A percentile compares a stretch with the other conserved stretches of the same genome.
Evolutionary conservation across 352 stramenopile species (phyloP).

Genomic region (Phytophthora hybrid): DNA sequence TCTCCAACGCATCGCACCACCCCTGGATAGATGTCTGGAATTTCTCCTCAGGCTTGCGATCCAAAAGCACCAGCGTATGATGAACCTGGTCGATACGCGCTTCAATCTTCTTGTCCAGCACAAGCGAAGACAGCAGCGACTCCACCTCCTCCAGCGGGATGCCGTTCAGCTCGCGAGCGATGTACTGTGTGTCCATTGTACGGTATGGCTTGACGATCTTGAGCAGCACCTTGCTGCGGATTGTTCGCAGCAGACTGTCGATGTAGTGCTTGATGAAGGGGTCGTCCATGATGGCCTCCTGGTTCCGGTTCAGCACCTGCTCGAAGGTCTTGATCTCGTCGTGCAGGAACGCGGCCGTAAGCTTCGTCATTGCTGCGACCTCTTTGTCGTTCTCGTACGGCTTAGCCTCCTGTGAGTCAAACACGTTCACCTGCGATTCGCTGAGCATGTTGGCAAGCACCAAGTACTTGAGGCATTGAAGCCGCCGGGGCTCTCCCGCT

Average conservation of each 20-base stretch:
- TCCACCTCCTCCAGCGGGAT: constrained; percentile 94
- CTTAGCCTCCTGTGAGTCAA: constrained; percentile 94
- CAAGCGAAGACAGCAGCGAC: constrained; percentile 91
- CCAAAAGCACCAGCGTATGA: constrained; percentile 78
- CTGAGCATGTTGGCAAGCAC: constrained; percentile 96
- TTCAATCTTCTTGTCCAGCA: constrained; percentile 94
- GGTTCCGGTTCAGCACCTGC: constrained; percentile 87
- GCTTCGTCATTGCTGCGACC: constrained; percentile 96
- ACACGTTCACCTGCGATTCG: constrained; percentile 95
- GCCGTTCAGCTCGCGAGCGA: constrained; percentile 93
- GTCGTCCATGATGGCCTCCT: constrained; percentile 93
- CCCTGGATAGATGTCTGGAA: constrained; percentile 70
- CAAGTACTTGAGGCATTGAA: constrained; percentile 96
- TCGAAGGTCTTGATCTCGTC: constrained; percentile 97
- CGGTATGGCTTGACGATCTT: constrained; percentile 95
- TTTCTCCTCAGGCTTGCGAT: constrained; percentile 73
- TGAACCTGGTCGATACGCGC: constrained; percentile 93
- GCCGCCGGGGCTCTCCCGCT: constrained; percentile 90
- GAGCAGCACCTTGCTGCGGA: constrained; percentile 95
- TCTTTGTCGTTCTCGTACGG: constrained; percentile 96
- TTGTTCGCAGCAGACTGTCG: constrained; percentile 93
- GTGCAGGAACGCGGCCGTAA: constrained; percentile 95
- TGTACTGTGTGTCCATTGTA: constrained; percentile 92
- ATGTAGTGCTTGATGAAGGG: constrained; percentile 97
- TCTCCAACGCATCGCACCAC: constrained; percentile 79